phyloP scores from a whole-genome alignment of 106 monocot species.

The Triglochin maritima region DNA sequence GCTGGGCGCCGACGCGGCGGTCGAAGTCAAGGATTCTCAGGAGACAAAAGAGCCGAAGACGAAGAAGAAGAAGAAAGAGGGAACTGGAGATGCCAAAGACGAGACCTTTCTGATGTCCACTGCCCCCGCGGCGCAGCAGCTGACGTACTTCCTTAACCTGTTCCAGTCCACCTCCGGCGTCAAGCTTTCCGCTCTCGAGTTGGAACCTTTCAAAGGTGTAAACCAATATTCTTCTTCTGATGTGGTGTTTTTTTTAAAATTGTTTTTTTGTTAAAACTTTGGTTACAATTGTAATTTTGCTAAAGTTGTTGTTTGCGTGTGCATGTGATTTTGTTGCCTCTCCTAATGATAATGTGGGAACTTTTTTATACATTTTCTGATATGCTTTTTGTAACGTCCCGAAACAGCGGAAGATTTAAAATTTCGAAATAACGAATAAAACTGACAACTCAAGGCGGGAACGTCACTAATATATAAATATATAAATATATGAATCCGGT shows the following conservation, averaged over 20 bases:
- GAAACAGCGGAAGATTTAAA: too few species aligned
- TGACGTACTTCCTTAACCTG: slow-evolving; percentile 13
- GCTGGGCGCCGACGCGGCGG: background rate
- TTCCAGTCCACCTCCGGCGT: slow-evolving; percentile 7
- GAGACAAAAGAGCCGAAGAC: background rate
- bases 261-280: background rate
- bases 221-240: background rate
- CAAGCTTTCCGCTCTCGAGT: slow-evolving; percentile 14
- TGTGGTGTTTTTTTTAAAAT: background rate
- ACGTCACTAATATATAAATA: too few species aligned
- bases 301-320: background rate
- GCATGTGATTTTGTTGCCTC: too few species aligned
- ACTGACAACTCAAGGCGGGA: too few species aligned
- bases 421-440: too few species aligned
- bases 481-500: too few species aligned
- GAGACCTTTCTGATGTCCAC: slow-evolving; percentile 12
- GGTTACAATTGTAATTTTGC: background rate
- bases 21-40: background rate
- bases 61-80: background rate
- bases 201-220: slow-evolving; percentile 15
- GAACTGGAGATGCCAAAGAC: background rate
- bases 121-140: slow-evolving; percentile 11
- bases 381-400: too few species aligned
- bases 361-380: background rate
- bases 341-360: background rate